Percentiles rank a stretch among this genome's conserved stretches.
These are phyloP conservation scores for Boletellus emodensis DNA, from an alignment of 768 basidiomycete genomes.

Conservation along the genomic window DNA sequence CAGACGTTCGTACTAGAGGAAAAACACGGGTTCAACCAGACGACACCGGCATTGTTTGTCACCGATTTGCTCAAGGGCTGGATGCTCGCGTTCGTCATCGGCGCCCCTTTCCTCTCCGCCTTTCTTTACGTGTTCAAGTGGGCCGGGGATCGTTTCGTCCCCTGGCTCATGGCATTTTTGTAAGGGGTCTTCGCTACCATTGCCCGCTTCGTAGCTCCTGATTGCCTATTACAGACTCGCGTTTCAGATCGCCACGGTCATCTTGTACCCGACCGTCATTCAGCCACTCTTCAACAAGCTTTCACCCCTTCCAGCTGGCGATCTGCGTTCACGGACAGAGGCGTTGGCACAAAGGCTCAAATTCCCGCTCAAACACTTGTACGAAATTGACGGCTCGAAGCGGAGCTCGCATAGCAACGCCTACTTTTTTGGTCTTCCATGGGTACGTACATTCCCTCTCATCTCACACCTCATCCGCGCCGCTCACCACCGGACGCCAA, in stretches of 20 bases:
- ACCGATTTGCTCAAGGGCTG: slow-evolving; percentile 79
- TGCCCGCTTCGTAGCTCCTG: neutral
- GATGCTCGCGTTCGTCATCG: slow-evolving; percentile 65
- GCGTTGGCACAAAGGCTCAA: slow-evolving; percentile 72
- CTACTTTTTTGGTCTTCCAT: slow-evolving; percentile 97
- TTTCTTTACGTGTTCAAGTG: slow-evolving; percentile 90
- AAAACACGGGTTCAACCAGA: slow-evolving; percentile 97
- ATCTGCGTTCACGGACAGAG: slow-evolving; percentile 76
- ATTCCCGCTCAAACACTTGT: slow-evolving; percentile 92
- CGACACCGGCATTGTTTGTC: slow-evolving; percentile 69
- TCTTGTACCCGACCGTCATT: slow-evolving; percentile 81
- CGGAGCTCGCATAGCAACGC: slow-evolving; percentile 94
- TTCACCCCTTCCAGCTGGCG: slow-evolving; percentile 75
- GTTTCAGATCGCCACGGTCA: slow-evolving; percentile 82
- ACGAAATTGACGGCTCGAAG: slow-evolving; percentile 97
- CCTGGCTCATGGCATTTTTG: slow-evolving; percentile 86
- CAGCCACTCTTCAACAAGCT: slow-evolving; percentile 98
- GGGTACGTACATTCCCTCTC: slow-evolving; percentile 49
- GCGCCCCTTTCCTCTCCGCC: slow-evolving; percentile 79
- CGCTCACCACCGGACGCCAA: neutral
- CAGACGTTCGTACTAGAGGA: slow-evolving; percentile 93
- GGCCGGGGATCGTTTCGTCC: slow-evolving; percentile 91
- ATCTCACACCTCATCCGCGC: neutral
- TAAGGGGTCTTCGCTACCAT: neutral
- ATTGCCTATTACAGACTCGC: slow-evolving; percentile 46